Base-by-base conservation (phyloP, 2,329 filamentous ascomycete species). In the Magnaporthiopsis poae region DNA sequence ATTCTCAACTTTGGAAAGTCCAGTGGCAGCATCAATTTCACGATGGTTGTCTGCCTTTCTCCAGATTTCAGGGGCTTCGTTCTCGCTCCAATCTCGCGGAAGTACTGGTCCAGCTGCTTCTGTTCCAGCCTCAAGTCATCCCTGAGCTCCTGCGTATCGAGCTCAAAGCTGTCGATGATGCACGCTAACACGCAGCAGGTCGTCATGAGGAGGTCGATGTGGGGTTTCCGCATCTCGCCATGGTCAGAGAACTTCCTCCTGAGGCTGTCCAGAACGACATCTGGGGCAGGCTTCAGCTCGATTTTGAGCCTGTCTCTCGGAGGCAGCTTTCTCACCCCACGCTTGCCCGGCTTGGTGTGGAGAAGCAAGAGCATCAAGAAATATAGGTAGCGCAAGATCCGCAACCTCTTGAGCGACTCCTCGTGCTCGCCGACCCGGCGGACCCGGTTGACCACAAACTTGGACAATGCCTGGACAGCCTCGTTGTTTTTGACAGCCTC, bases 21-120 rank as follows among this genome's bases (percentile, higher is more conserved):
- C 62, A 97, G 79, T 3, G 95, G 95, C 69, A 97, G 76, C 71
- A 84, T 86, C 72, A 98, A 79, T 71, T 87, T 87, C 15, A 90
- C 92, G 64, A 93, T 79, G 68, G 83, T 78, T 36, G 77, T 72
- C 67, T 76, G 76, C 68, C 78, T 83, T 68, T 87, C 86, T 66
- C 86, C 86, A 39, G 83, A 84, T 70, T 87, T 82, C 67, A 84
- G 81, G 70, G 81, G 78, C 74, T 83, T 86, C 36, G 91, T 81
- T 71, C 82, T 85, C 36, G 88, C 90, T 29, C 91, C 91, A 70
- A 95, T 87, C 75, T 94, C 91, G 63, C 80, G 78, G 75, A 90
- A 93, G 75, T 92, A 93, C 73, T 87, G 83, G 65, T 81, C 83
- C 72, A 94, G 87, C 73, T 86, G 81, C 77, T 86, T 89, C 75